Evolutionary conservation across 768 basidiomycete genomes (phyloP).

Genomic region (Russula abietina): DNA sequence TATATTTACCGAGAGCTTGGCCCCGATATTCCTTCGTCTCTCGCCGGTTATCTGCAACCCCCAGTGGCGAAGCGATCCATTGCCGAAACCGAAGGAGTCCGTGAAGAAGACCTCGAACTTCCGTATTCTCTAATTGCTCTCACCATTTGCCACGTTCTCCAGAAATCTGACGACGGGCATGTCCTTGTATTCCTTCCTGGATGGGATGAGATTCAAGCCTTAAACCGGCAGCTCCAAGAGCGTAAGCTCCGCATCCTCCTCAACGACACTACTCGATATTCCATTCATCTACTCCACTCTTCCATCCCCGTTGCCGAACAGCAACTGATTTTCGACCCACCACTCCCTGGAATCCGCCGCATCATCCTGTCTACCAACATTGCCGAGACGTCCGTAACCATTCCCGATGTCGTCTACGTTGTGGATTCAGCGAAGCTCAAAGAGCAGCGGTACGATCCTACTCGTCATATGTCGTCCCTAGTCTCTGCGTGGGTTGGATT

Average conservation of each 20-base stretch:
- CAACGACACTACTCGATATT: conserved; percentile 48
- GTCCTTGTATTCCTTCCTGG: conserved; percentile 90
- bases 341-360: conserved; percentile 68
- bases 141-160: conserved; percentile 70
- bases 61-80: conserved; percentile 6
- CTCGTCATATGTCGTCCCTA: conserved; percentile 80
- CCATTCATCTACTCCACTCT: conserved; percentile 82
- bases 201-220: conserved; percentile 80
- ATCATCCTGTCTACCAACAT: conserved; percentile 93
- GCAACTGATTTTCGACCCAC: conserved; percentile 82
- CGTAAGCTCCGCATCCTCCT: conserved; percentile 54
- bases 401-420: conserved; percentile 92
- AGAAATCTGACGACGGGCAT: conserved; percentile 71
- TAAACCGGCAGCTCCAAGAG: conserved; percentile 57
- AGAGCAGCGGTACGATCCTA: conserved; percentile 84
- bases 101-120: conserved; percentile 60
- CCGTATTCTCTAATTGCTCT: conserved; percentile 79
- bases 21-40: conserved; percentile 23
- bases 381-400: conserved; percentile 92
- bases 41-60: conserved; percentile 21
- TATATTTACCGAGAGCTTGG: conserved; percentile 70
- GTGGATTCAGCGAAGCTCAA: conserved; percentile 87
- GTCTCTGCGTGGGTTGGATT: conserved; percentile 88
- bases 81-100: conserved; percentile 31
- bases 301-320: conserved; percentile 85